phyloP scores from a whole-genome alignment of 2,329 filamentous ascomycete species.

The Talaromyces islandicus region DNA sequence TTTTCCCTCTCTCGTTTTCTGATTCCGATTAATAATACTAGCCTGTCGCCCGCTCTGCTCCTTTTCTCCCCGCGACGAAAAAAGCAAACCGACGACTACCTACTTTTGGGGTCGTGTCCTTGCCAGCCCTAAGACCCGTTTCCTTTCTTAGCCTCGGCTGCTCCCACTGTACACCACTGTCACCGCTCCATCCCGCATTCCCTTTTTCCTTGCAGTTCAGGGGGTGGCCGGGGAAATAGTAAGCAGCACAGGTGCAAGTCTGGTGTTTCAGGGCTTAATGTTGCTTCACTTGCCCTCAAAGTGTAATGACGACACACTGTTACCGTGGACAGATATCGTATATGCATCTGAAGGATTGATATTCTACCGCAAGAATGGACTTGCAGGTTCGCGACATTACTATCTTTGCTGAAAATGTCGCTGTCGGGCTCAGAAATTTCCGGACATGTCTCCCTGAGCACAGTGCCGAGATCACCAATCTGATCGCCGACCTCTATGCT shows the following conservation, averaged over 20 bases:
- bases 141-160: background rate
- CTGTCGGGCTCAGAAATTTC: conserved; percentile 46
- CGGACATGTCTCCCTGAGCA: conserved; percentile 46
- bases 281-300: background rate
- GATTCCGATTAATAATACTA: background rate
- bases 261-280: background rate
- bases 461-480: conserved; percentile 47
- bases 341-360: conserved; percentile 15
- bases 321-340: background rate
- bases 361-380: conserved; percentile 28
- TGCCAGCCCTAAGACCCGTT: conserved; percentile 3
- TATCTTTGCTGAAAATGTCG: conserved; percentile 48
- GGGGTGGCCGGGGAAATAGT: background rate
- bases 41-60: background rate
- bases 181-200: background rate
- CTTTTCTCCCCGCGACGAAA: background rate
- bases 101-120: background rate
- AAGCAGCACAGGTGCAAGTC: background rate
- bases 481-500: conserved; percentile 50
- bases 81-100: background rate
- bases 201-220: background rate
- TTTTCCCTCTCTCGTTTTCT: background rate
- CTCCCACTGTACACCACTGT: background rate
- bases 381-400: conserved; percentile 35
- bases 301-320: background rate